Evolutionary conservation across 768 basidiomycete species (phyloP).

Genomic region (Trametes maxima): DNA sequence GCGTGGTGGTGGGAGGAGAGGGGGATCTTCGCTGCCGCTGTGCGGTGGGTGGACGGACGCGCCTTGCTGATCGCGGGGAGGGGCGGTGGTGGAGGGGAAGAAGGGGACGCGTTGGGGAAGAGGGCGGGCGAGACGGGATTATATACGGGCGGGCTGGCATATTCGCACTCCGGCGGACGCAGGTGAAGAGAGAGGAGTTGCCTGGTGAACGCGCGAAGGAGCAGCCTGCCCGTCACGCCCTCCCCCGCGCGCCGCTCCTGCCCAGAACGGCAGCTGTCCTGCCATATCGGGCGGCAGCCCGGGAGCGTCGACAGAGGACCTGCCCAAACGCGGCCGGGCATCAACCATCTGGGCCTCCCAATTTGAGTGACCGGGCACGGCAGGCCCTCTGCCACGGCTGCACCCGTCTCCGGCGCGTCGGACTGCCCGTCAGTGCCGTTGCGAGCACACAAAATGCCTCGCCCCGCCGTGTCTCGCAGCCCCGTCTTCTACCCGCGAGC

Average conservation of each 20-base stretch:
- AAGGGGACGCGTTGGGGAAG: constrained; percentile 17
- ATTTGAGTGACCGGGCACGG: constrained; percentile 11
- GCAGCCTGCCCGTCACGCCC: background rate
- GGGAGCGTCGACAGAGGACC: background rate
- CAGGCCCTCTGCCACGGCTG: background rate
- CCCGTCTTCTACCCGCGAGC: constrained; percentile 3
- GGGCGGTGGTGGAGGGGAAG: constrained; percentile 1
- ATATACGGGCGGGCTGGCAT: constrained; percentile 6
- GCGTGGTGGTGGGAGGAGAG: background rate
- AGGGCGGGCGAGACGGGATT: constrained; percentile 1
- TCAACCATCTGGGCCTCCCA: background rate
- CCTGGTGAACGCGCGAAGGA: background rate
- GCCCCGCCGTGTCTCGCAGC: background rate
- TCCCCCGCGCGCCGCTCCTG: background rate
- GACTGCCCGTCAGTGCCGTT: background rate
- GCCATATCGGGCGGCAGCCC: background rate
- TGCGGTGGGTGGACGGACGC: background rate
- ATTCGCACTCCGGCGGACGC: constrained; percentile 6
- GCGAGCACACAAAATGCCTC: constrained; percentile 1
- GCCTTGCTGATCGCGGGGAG: constrained; percentile 19
- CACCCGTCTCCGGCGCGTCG: constrained; percentile 18
- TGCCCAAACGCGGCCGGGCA: constrained; percentile 8
- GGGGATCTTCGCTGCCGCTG: background rate
- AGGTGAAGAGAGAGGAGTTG: constrained; percentile 7
- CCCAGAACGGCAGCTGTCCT: background rate